Base-by-base conservation (phyloP, 2,329 filamentous ascomycete species). In the Botryotinia globosa region DNA sequence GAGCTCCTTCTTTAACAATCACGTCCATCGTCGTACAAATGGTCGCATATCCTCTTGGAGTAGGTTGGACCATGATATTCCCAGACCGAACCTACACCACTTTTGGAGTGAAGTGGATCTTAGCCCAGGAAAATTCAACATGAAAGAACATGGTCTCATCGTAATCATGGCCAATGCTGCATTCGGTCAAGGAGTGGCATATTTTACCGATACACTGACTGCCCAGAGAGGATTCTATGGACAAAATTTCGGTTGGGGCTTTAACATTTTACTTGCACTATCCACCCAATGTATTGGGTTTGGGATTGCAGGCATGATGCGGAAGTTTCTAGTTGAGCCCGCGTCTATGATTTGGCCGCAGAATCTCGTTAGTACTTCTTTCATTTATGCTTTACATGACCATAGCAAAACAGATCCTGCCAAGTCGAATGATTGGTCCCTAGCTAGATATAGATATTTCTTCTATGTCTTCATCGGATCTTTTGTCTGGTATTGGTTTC, bases 211-310 rank as follows among this genome's bases (percentile, higher is more conserved):
- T 76, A 90, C 93, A 44, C 87, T 94, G 62, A 84, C 93, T 3
- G 91, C 91, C 0, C 91, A 93, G 81, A 82, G 88, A 42, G 86
- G 90, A 20, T 93, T 93, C 77, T 94, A 94, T 88, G 8, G 91
- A 88, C 1, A 91, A 92, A 80, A 90, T 88, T 72, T 82, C 91
- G 22, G 86, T 9, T 89, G 87, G 82, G 85, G 84, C 1, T 90
- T 89, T 80, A 86, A 90, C 79, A 81, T 90, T 5, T 81, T 91
- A 16, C 83, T 90, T 74, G 86, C 85, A 71, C 85, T 90, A 72
- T 89, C 87, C 4, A 90, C 87, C 0, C 87, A 90, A 72, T 85
- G 88, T 77, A 87, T 89, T 72, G 89, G 89, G 10, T 90, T 90
- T 74, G 88, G 89, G 3, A 82, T 91, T 29, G 89, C 89, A 8